These are phyloP conservation scores for Sarcocystis neurona DNA, from an alignment of 169 alveolate genomes.

Conservation along the genomic window DNA sequence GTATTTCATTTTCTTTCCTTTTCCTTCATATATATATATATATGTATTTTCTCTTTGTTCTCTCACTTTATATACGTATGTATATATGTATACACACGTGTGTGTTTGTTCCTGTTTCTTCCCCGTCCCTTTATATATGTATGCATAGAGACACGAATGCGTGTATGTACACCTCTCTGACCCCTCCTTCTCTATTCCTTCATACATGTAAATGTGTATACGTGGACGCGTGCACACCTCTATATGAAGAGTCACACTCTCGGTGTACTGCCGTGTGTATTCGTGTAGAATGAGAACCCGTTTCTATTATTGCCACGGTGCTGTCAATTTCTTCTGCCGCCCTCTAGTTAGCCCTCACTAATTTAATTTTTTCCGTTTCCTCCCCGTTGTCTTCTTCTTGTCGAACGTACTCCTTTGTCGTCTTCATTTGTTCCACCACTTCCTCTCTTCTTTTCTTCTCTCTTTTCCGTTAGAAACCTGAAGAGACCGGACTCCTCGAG, in stretches of 20 bases:
- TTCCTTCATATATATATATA: background rate
- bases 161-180: background rate
- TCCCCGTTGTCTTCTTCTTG: background rate
- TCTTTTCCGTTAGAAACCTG: constrained; percentile 17
- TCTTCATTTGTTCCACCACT: too few species aligned
- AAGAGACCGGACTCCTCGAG: constrained; percentile 92
- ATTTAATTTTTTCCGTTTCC: background rate
- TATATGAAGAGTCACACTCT: too few species aligned
- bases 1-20: background rate
- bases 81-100: background rate
- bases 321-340: background rate
- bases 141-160: background rate
- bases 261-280: too few species aligned
- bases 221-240: too few species aligned
- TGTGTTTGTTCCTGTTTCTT: too few species aligned
- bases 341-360: background rate
- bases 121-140: too few species aligned
- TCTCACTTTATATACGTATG: background rate
- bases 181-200: background rate
- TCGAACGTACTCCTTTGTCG: background rate
- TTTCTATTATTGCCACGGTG: background rate
- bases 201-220: constrained; percentile 27
- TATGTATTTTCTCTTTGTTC: background rate
- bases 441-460: background rate
- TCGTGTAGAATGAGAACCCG: too few species aligned